These are phyloP conservation scores for Mimosa pudica DNA, from an alignment of 306 rosid genomes.

Conservation along the genomic window DNA sequence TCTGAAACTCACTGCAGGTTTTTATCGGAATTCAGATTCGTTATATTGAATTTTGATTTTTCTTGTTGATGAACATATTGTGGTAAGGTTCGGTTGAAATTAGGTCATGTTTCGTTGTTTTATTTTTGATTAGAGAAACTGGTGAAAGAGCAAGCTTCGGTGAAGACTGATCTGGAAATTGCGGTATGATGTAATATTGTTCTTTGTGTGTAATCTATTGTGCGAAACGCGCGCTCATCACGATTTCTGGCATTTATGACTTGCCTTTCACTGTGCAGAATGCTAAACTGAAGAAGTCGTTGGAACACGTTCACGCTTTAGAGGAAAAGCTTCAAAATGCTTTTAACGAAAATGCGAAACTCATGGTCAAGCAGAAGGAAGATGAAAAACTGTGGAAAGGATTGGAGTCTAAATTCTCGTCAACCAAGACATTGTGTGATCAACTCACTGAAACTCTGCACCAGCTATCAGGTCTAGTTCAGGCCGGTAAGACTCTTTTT, in stretches of 20 bases:
- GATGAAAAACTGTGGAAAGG: conserved; percentile 92
- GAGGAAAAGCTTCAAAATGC: conserved; percentile 90
- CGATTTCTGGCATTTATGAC: conserved; percentile 17
- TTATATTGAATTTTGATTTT: conserved; percentile 17
- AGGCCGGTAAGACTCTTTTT: conserved; percentile 54
- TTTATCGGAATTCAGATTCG: conserved; percentile 17
- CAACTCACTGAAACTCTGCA: conserved; percentile 82
- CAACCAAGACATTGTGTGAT: conserved; percentile 82
- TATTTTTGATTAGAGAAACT: conserved; percentile 62
- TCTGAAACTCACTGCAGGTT: conserved; percentile 93
- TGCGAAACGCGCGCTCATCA: conserved; percentile 6
- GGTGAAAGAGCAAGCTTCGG: conserved; percentile 88
- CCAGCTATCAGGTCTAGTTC: conserved; percentile 76
- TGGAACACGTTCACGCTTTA: conserved; percentile 61
- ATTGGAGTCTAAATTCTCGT: conserved; percentile 82
- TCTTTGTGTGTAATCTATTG: conserved; percentile 21
- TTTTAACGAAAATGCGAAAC: conserved; percentile 85
- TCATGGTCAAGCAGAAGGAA: conserved; percentile 89
- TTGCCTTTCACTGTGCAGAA: conserved; percentile 53
- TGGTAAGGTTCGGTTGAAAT: conserved; percentile 28
- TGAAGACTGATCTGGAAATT: conserved; percentile 84
- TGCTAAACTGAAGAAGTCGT: conserved; percentile 72
- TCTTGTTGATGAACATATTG: conserved; percentile 5
- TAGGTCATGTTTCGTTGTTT: conserved; percentile 31
- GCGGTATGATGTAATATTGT: conserved; percentile 55